Evolutionary conservation across 2,329 filamentous ascomycete species (phyloP), one percentile per base, ranked within the genome.

Genomic region (Eutypa lata): DNA sequence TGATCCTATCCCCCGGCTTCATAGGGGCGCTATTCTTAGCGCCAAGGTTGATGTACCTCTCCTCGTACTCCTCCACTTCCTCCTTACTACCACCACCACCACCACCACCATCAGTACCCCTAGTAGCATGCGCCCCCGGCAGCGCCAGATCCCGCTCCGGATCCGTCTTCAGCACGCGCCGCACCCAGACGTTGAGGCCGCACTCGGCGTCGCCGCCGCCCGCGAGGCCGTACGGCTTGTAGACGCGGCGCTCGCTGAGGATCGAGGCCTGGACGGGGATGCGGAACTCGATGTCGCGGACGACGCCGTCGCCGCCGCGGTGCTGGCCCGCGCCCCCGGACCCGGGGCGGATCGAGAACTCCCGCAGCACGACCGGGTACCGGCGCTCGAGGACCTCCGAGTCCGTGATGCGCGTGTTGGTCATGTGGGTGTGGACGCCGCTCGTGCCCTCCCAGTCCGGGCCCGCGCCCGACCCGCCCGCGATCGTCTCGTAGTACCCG

Each of bases 171-270:
- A 78, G 75, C 50, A 93, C 86, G 55, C 82, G 87, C 7, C 90
- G 78, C 31, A 95, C 86, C 93, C 93, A 97, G 45, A 95, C 75
- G 61, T 97, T 97, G 56, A 92, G 73, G 0, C 93, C 93, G 48
- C 88, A 87, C 61, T 83, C 73, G 0, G 85, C 93, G 56, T 93
- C 88, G 52, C 86, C 87, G 3, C 93, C 93, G 0, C 93, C 93
- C 21, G 85, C 86, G 54, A 97, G 78, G 0, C 93, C 92, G 60
- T 92, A 96, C 1, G 87, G 88, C 50, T 81, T 79, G 61, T 88
- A 88, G 0, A 90, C 86, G 38, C 88, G 73, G 24, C 88, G 69
- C 70, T 91, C 88, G 35, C 81, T 86, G n/a, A 91, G 71, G 49
- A 91, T 91, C 2, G 81, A 86, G 7, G 88, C 86, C 63, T 88